Conservation (phyloP, 1,284 basidiomycete species). For the Fomes fomentarius region DNA sequence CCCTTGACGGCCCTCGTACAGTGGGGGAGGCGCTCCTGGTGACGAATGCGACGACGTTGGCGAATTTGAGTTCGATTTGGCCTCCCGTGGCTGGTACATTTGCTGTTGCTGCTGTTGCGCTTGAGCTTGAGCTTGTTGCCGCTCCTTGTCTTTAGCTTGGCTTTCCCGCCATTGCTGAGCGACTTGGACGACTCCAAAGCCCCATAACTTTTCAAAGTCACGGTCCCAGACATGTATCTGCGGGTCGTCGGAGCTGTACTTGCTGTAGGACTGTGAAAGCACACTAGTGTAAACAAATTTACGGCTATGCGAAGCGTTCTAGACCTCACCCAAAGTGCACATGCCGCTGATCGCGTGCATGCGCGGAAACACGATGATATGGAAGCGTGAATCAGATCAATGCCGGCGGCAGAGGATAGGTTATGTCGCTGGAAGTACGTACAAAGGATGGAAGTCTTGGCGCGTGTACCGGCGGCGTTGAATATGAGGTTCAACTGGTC, state of each 20-base stretch:
- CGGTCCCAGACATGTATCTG: slow-evolving; percentile 56
- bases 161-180: slow-evolving; percentile 36
- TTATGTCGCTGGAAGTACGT: slow-evolving; percentile 35
- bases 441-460: slow-evolving; percentile 70
- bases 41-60: slow-evolving; percentile 20
- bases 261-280: slow-evolving; percentile 57
- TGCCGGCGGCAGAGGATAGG: slow-evolving; percentile 7
- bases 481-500: slow-evolving; percentile 61
- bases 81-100: slow-evolving; percentile 10
- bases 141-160: slow-evolving; percentile 27
- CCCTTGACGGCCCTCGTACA: slow-evolving; percentile 20
- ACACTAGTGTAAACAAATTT: too few relatives aligned
- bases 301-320: not conserved
- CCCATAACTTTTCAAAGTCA: slow-evolving; percentile 69
- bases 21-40: slow-evolving; percentile 1
- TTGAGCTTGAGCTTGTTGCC: slow-evolving; percentile 14
- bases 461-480: slow-evolving; percentile 62
- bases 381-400: slow-evolving; percentile 2
- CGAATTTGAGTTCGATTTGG: slow-evolving; percentile 13
- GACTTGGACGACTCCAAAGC: slow-evolving; percentile 38
- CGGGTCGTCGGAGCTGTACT: slow-evolving; percentile 59
- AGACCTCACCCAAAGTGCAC: slow-evolving; percentile 61
- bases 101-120: slow-evolving; percentile 14
- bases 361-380: not conserved
- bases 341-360: slow-evolving; percentile 50